Evolutionary conservation across 108 stramenopile species (phyloP), one percentile per base, ranked within the genome.

Genomic region (Epithemia pelagica): DNA sequence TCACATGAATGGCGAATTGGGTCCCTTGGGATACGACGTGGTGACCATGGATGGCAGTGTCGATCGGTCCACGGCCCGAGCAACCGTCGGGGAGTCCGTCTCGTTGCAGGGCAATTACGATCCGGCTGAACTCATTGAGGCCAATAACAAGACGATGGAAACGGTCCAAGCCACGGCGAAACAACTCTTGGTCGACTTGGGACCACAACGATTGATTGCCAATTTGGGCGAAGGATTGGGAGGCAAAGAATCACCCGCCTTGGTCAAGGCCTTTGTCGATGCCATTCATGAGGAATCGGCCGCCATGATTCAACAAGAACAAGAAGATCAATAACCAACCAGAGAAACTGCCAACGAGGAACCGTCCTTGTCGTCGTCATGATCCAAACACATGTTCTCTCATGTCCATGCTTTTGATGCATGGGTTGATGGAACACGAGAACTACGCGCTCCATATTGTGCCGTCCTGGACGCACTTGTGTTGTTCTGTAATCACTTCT

Each of bases 181-280:
- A 67, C 77, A 87, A 54, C 75, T 95, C 84, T 65, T 97, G 58
- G 62, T 77, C 51, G 88, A 70, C 21, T 71, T 97, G 28, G 95
- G 94, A 30, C 88, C 95, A 8, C 87, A 94, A 66, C 68, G 84
- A 60, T 73, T 96, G 69, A 96, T 97, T 79, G 96, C 96, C 0
- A 97, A 97, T 67, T 67, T 97, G 27, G 96, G 96, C 32, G 96
- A 97, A 72, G 96, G 96, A 24, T 73, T 97, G 29, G 91, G 90
- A 62, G 96, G 96, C 53, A 91, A 94, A 61, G 96, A 97, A 80
- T 88, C 85, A 67, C 81, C 94, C 1, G 79, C 74, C 18, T 72
- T 94, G 28, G 96, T 97, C 26, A 67, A 88, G 58, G 85, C 67
- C 7, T 95, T 97, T 67, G 91, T 97, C 1, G 78, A 95, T 58